Percentiles rank a stretch among this genome's conserved stretches.
These are phyloP conservation scores for Oryza longistaminata DNA, from an alignment of 176 grass and related monocot genomes.

Conservation along the genomic window DNA sequence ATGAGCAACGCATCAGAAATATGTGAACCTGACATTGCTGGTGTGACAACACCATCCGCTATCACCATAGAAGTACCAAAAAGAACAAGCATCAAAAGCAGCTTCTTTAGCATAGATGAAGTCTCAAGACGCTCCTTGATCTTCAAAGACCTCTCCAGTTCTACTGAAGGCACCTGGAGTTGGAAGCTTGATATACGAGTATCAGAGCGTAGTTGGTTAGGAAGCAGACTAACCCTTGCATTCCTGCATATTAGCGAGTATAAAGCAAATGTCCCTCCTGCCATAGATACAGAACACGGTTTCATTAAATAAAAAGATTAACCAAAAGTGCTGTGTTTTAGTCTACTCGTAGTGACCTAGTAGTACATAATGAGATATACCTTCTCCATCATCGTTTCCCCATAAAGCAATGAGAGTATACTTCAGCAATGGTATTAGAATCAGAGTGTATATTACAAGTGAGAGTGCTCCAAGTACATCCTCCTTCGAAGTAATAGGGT, in stretches of 20 bases:
- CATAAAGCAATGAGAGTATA: conserved; percentile 87
- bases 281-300: conserved; percentile 47
- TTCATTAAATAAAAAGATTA: conserved; percentile 23
- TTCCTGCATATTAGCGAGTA: conserved; percentile 98
- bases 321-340: conserved; percentile 19
- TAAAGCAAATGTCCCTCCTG: conserved; percentile 97
- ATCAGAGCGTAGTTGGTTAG: conserved; percentile 92
- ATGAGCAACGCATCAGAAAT: conserved; percentile 30
- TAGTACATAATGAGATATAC: conserved; percentile 52
- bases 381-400: conserved; percentile 98
- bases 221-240: conserved; percentile 86
- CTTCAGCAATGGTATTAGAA: conserved; percentile 92
- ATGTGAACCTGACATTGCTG: conserved; percentile 90
- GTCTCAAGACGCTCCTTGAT: conserved; percentile 88
- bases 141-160: conserved; percentile 95
- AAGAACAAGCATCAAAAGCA: conserved; percentile 96
- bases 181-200: conserved; percentile 89
- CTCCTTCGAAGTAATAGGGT: conserved; percentile 73
- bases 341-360: conserved; percentile 15
- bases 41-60: conserved; percentile 87
- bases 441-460: conserved; percentile 95
- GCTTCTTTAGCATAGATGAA: conserved; percentile 77
- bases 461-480: conserved; percentile 96
- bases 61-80: conserved; percentile 96
- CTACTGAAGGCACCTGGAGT: conserved; percentile 87